These are phyloP conservation scores for Cajanus cajan DNA, from an alignment of 306 rosid genomes.

Conservation along the genomic window DNA sequence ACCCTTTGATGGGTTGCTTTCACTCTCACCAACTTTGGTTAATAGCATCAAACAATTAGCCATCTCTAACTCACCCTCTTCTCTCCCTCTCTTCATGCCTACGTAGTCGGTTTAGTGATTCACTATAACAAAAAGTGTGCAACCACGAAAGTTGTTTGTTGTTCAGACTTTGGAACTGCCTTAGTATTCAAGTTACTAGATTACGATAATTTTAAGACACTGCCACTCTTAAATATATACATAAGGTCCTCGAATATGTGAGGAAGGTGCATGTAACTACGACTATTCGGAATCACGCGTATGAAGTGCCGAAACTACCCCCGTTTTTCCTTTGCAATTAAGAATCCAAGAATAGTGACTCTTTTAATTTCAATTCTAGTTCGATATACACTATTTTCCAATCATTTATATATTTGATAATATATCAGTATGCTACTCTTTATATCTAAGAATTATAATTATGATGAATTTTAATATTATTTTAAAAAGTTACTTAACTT, in stretches of 20 bases:
- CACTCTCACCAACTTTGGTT: conserved; percentile 40
- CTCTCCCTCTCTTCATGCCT: conserved; percentile 59
- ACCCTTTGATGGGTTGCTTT: neutral
- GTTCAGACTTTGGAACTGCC: neutral
- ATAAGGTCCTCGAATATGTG: neutral
- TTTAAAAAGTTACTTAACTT: too few relatives aligned
- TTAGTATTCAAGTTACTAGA: neutral
- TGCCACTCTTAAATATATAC: conserved; percentile 16
- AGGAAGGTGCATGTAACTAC: neutral
- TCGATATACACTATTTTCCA: too few relatives aligned
- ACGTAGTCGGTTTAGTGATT: neutral
- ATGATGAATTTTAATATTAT: too few relatives aligned
- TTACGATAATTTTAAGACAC: neutral
- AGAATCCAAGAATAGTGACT: neutral
- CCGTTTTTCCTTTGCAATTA: conserved; percentile 24
- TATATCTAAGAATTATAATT: too few relatives aligned
- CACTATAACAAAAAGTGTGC: neutral
- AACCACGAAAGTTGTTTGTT: neutral
- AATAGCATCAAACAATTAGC: conserved; percentile 54
- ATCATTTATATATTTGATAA: too few relatives aligned
- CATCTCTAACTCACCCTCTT: conserved; percentile 23
- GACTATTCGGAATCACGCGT: neutral
- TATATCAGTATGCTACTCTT: too few relatives aligned
- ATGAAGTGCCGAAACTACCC: conserved; percentile 14
- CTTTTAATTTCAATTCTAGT: too few relatives aligned